Evolutionary conservation across 2,329 filamentous ascomycete species (phyloP).

Genomic region (Cyphellophora europaea): DNA sequence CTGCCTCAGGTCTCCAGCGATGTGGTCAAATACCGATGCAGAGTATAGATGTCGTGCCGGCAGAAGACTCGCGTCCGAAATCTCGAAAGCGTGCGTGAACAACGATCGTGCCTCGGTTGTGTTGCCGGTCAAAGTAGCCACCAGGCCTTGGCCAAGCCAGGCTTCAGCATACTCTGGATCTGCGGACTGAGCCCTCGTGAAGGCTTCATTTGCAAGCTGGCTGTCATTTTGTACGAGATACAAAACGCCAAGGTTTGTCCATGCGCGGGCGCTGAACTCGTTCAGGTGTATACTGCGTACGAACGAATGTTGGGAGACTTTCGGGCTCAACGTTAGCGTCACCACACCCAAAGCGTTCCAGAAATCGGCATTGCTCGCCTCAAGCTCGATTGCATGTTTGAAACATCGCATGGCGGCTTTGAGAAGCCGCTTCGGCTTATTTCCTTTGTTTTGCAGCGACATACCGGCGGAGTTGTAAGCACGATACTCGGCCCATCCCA

Average conservation of each 20-base stretch:
- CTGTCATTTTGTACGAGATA: slow-evolving; percentile 77
- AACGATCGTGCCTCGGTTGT: slow-evolving; percentile 68
- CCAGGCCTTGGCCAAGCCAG: slow-evolving; percentile 85
- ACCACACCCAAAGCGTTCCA: slow-evolving; percentile 94
- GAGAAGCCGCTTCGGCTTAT: slow-evolving; percentile 57
- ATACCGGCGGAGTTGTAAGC: slow-evolving; percentile 48
- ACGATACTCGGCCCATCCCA: slow-evolving; percentile 86
- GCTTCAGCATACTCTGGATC: slow-evolving; percentile 90
- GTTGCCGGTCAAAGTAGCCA: slow-evolving; percentile 70
- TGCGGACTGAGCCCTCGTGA: slow-evolving; percentile 81
- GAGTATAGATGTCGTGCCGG: slow-evolving; percentile 72
- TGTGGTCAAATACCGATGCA: slow-evolving; percentile 70
- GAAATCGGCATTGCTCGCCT: slow-evolving; percentile 88
- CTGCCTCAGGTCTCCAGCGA: slow-evolving; percentile 46
- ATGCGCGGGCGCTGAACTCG: slow-evolving; percentile 72
- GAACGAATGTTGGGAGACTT: slow-evolving; percentile 87
- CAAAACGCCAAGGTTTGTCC: slow-evolving; percentile 84
- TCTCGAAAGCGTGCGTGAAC: slow-evolving; percentile 91
- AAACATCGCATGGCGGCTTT: slow-evolving; percentile 81
- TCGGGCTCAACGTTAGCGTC: slow-evolving; percentile 74
- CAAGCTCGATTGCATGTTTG: slow-evolving; percentile 90
- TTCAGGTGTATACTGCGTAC: slow-evolving; percentile 88
- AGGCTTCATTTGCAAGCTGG: slow-evolving; percentile 80
- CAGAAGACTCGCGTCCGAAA: slow-evolving; percentile 67
- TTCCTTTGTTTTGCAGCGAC: slow-evolving; percentile 28